Evolutionary conservation across 805 yeast genomes (phyloP), one percentile per base, ranked within the genome.

Genomic region (Naumovozyma dairenensis): DNA sequence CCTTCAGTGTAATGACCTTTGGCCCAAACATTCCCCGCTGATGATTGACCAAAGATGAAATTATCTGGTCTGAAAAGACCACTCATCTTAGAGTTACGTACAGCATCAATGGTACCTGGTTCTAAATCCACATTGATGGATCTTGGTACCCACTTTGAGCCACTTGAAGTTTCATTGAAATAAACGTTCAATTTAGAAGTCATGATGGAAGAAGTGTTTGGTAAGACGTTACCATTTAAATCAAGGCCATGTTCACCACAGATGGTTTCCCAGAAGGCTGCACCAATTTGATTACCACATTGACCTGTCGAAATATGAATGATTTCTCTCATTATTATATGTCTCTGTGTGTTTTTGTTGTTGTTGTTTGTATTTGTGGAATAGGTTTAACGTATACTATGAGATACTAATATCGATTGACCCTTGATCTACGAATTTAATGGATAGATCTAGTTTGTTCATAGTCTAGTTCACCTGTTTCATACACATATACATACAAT

Each of bases 261-360:
- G 50, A 82, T 82, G 29, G 89, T 82, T 65, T 83, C 87, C 94
- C 94, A 83, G 57, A 83, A 83, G 39, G 93, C 93, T 45, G 93
- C 87, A 67, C 94, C 94, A 49, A 87, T 85, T 68, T 87, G 97
- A 74, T 87, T 87, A 77, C 96, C 96, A 76, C 96, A 86, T 70
- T 87, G 97, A 64, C 97, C 97, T 38, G 95, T 80, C 39, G 96
- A 87, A 63, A 87, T 74, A 65, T 87, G 96, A 63, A 87, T 84
- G 29, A 46, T 92, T 79, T 61, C 49, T 42, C 55, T 46, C 55
- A 49, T 49, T n/a, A n/a, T n/a, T n/a, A n/a, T n/a, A n/a, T n/a
- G n/a, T n/a, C n/a, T n/a, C n/a, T n/a, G n/a, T n/a, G n/a, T n/a
- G n/a, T n/a, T n/a, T n/a, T n/a, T n/a, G n/a, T n/a, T n/a, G n/a